These are phyloP conservation scores for Cyclotella choctawhatcheeana DNA, from an alignment of 108 stramenopile species.

Conservation along the genomic window DNA sequence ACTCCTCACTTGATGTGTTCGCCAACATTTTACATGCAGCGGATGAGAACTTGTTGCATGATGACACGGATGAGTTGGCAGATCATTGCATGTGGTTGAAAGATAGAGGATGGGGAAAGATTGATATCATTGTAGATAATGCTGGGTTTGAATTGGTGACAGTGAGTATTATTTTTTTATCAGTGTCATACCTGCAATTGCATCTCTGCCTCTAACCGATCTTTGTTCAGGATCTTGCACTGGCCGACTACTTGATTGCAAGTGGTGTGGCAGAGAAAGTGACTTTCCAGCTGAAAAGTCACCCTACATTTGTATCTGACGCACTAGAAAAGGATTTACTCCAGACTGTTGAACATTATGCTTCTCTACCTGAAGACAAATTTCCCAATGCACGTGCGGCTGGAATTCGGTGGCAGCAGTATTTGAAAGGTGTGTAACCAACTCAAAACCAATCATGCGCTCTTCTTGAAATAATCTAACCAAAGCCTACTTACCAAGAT, in stretches of 20 bases:
- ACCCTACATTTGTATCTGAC: constrained; percentile 97
- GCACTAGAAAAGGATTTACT: constrained; percentile 90
- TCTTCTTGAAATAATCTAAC: background rate
- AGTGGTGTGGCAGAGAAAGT: constrained; percentile 79
- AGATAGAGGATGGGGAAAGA: constrained; percentile 69
- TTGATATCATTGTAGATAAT: constrained; percentile 97
- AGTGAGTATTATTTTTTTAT: constrained; percentile 1
- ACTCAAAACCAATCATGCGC: background rate
- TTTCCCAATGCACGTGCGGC: constrained; percentile 72
- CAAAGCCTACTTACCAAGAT: constrained; percentile 44
- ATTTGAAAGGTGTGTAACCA: constrained; percentile 14
- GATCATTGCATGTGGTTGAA: constrained; percentile 64
- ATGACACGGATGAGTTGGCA: constrained; percentile 77
- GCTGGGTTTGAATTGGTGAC: constrained; percentile 97
- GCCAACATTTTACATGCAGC: constrained; percentile 75
- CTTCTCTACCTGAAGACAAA: constrained; percentile 45
- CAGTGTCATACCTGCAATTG: background rate
- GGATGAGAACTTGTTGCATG: constrained; percentile 86
- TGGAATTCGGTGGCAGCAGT: constrained; percentile 42
- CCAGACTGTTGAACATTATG: constrained; percentile 81
- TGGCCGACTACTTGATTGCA: constrained; percentile 89
- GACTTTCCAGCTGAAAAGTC: constrained; percentile 92
- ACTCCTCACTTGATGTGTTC: constrained; percentile 72
- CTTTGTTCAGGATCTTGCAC: constrained; percentile 77
- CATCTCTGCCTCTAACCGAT: too few species aligned